Evolutionary conservation across 2,329 filamentous ascomycete genomes (phyloP), one percentile per base, ranked within the genome.

Genomic region (Botrytis sinoallii): DNA sequence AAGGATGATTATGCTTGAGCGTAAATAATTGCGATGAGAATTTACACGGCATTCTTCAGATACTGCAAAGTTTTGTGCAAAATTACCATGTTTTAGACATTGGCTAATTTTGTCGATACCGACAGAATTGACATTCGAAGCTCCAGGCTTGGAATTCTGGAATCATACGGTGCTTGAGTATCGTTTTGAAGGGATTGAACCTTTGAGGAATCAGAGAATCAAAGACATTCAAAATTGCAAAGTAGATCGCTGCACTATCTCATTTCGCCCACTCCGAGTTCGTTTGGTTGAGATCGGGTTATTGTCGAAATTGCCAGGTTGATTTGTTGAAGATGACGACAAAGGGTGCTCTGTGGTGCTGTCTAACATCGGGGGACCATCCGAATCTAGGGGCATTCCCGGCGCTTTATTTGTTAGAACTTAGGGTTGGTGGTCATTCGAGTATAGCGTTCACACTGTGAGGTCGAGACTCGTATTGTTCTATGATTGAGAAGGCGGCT

Each of bases 301-400:
- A 25, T 55, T 67, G 32, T 67, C 14, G 32, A 67, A 67, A 52
- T 38, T 38, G 35, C 64, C 35, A 40, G 44, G 64, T 40, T 67
- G 32, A 68, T 55, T 22, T 68, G 46, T 52, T 68, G 69, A 71
- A 52, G 70, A 64, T 71, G 70, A 71, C 60, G 60, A 71, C 70
- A 71, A 71, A 55, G 12, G 12, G 35, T 38, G 32, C 32, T 52
- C 29, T 52, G 46, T 52, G 65, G 65, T 55, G n/a, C 25, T 71
- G 60, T 71, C 70, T 71, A 71, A 71, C 32, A 71, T 55, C 59
- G 70, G 44, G 57, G 60, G 4, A 42, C 35, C 65, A 66, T 65
- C 70, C 70, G 35, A 10, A 71, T 40, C 48, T n/a, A 52, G 70
- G 44, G 46, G 25, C 29, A 25, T 32, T 65, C 14, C 70, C 70